Percentiles rank a stretch among this genome's conserved stretches.
These are phyloP conservation scores for Hanseniaspora sp. DNA, from an alignment of 1,139 yeast species.

Conservation along the genomic window DNA sequence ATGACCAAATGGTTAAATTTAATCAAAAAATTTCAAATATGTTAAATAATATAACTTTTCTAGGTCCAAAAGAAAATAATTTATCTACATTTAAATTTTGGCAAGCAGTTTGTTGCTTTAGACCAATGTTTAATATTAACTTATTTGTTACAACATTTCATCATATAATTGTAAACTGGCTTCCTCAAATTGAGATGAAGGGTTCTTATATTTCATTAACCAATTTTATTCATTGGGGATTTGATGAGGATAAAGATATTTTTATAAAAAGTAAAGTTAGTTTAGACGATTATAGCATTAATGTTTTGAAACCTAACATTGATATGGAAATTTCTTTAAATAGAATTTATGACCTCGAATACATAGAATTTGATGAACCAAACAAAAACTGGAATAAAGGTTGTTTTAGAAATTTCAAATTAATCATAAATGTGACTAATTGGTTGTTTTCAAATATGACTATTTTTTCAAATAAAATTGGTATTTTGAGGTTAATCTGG, in stretches of 20 bases:
- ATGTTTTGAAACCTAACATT: not conserved
- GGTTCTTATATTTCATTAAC: constrained; percentile 1
- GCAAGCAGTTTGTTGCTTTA: not conserved
- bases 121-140: not conserved
- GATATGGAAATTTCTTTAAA: not conserved
- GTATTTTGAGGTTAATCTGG: not conserved
- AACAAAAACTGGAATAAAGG: not conserved
- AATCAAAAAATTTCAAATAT: not conserved
- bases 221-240: constrained; percentile 12
- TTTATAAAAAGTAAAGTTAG: constrained; percentile 2
- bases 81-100: not conserved
- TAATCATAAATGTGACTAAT: not conserved
- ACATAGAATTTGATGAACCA: not conserved
- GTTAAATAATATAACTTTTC: not conserved
- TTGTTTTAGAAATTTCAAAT: not conserved
- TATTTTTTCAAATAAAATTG: not conserved
- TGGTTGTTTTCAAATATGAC: not conserved
- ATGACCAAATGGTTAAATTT: not conserved
- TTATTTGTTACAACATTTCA: constrained; percentile 1
- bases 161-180: constrained; percentile 3
- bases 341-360: not conserved
- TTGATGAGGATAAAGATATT: not conserved
- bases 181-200: not conserved
- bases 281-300: not conserved
- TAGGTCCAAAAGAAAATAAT: not conserved